Evolutionary conservation across 768 basidiomycete genomes (phyloP).

Genomic region (Mycena chlorophos): DNA sequence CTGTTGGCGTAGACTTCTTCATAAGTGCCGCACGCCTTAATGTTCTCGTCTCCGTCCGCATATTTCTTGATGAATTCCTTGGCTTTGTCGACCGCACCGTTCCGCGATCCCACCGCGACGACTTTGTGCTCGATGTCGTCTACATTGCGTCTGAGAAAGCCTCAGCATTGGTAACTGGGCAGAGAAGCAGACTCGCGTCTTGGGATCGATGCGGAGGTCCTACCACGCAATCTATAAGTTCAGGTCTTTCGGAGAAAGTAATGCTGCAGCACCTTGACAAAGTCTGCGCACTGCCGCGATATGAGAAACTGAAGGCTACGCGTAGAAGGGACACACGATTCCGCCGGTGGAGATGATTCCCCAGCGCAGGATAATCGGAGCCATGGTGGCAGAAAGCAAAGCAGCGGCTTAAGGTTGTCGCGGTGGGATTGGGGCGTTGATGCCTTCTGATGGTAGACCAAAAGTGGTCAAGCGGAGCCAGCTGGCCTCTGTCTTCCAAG

Average conservation of each 20-base stretch:
- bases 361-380: slow-evolving; percentile 61
- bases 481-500: no score
- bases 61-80: slow-evolving; percentile 61
- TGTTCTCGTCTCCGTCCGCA: slow-evolving; percentile 48
- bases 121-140: slow-evolving; percentile 68
- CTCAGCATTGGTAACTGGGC: not conserved
- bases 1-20: slow-evolving; percentile 70
- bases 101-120: slow-evolving; percentile 77
- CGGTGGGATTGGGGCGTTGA: no score
- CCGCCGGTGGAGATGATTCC: slow-evolving; percentile 84
- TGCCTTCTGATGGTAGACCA: no score
- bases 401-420: no score
- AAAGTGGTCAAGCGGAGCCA: no score
- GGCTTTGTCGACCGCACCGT: slow-evolving; percentile 55
- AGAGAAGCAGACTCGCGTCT: slow-evolving; percentile 43
- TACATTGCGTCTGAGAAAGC: slow-evolving; percentile 55
- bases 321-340: slow-evolving; percentile 41
- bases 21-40: slow-evolving; percentile 74
- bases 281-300: not conserved
- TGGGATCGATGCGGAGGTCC: slow-evolving; percentile 78
- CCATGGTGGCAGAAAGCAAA: slow-evolving; percentile 27
- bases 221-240: slow-evolving; percentile 30
- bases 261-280: not conserved
- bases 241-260: not conserved
- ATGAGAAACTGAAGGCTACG: not conserved